phyloP scores from a whole-genome alignment of 345 rosid genomes.

The Gossypioides kirkii region DNA sequence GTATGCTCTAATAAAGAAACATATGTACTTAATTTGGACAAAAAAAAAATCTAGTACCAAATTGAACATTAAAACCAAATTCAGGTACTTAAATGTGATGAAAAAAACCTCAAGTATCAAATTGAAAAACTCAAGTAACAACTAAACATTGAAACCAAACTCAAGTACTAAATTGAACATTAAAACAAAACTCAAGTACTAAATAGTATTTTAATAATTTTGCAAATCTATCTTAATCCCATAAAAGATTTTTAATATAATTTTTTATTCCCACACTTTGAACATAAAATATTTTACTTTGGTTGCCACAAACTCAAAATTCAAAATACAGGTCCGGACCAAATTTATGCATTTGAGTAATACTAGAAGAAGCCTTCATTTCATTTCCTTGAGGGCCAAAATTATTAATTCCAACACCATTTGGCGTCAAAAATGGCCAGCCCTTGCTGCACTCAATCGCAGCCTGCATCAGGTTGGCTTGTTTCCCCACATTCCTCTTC shows the following conservation, averaged over 20 bases:
- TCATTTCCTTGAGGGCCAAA: background rate
- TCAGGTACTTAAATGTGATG: too few species aligned
- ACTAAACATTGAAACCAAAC: too few species aligned
- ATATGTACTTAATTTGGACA: too few species aligned
- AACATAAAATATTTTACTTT: background rate
- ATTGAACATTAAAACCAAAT: too few species aligned
- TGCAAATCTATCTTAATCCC: too few species aligned
- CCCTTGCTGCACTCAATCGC: constrained; percentile 12
- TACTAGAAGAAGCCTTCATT: background rate
- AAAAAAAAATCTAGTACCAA: too few species aligned
- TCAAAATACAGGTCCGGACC: background rate
- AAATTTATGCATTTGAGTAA: background rate
- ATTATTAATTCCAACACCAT: background rate
- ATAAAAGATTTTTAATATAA: background rate
- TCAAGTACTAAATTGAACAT: too few species aligned
- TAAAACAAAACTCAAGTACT: too few species aligned
- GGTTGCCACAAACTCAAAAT: background rate
- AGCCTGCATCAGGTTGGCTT: constrained; percentile 22
- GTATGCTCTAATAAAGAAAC: background rate
- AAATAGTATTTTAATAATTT: too few species aligned
- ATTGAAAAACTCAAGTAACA: fast-evolving
- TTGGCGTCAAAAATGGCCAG: background rate
- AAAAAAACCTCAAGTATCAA: too few species aligned
- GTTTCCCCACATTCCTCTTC: constrained; percentile 29
- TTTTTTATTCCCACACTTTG: background rate